phyloP scores from a whole-genome alignment of 2,329 filamentous ascomycete genomes.

The Mariannaea sp. region DNA sequence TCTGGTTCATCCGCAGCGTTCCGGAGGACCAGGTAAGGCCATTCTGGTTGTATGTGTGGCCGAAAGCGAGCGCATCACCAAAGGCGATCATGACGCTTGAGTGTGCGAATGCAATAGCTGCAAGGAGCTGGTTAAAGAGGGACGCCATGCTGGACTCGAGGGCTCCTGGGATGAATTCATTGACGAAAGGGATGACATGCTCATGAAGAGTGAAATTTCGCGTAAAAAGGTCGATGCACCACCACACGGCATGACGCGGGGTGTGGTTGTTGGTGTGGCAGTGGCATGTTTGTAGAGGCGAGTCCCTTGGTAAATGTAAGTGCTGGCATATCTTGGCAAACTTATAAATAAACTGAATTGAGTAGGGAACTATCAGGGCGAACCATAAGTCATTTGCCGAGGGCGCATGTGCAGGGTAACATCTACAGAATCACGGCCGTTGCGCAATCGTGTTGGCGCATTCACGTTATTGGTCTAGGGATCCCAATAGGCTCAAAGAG shows the following conservation, averaged over 20 bases:
- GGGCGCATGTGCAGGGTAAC: no score
- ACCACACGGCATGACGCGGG: no score
- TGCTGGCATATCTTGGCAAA: no score
- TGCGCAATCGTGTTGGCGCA: background rate
- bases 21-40: conserved; percentile 40
- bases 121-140: background rate
- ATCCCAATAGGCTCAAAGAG: background rate
- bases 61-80: background rate
- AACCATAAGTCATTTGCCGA: no score
- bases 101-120: background rate
- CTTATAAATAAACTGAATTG: no score
- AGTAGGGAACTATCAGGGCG: no score
- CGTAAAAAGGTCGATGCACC: no score
- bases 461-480: background rate
- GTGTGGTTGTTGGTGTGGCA: no score
- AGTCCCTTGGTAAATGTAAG: no score
- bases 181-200: no score
- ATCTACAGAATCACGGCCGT: background rate
- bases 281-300: no score
- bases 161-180: background rate
- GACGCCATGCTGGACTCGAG: background rate
- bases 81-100: background rate
- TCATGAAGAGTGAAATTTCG: no score
- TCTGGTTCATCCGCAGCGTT: conserved; percentile 54
- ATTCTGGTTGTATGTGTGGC: conserved; percentile 37